Percentiles rank a stretch among this genome's conserved stretches.
phyloP scores from a whole-genome alignment of 1,284 basidiomycete species.

The Cryptococcus sp. region DNA sequence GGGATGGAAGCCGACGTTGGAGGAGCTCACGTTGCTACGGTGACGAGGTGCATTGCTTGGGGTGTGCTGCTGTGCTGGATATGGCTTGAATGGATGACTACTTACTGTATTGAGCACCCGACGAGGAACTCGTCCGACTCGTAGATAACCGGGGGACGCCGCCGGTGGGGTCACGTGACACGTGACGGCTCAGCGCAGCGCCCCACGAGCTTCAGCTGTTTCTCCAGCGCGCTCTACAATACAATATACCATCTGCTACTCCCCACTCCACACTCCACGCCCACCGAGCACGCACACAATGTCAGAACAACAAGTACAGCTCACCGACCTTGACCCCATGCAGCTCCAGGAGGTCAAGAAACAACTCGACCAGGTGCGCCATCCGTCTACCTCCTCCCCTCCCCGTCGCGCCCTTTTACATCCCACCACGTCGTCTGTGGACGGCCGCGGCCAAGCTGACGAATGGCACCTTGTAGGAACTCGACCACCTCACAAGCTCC shows the following conservation, averaged over 20 bases:
- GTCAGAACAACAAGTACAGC: constrained; percentile 66
- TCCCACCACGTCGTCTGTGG: not conserved
- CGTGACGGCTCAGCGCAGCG: no score
- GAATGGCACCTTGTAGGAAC: constrained; percentile 60
- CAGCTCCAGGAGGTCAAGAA: constrained; percentile 81
- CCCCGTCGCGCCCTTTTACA: not conserved
- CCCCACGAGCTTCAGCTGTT: no score
- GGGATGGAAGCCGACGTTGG: not conserved
- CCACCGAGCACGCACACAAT: constrained; percentile 21
- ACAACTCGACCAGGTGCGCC: constrained; percentile 78
- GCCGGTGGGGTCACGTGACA: no score
- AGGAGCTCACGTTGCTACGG: constrained; percentile 48
- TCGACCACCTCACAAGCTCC: constrained; percentile 85
- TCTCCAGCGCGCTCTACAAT: no score
- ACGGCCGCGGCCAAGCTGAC: not conserved
- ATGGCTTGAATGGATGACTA: no score
- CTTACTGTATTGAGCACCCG: no score
- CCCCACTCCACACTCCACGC: no score
- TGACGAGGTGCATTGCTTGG: constrained; percentile 44
- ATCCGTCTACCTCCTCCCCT: not conserved
- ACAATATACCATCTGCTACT: no score
- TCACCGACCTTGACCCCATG: constrained; percentile 72
- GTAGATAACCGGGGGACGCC: no score
- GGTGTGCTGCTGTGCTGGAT: not conserved
- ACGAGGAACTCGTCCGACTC: no score